Conservation (phyloP, 1,284 basidiomycete species). For the Leccinum griseonigrum region DNA sequence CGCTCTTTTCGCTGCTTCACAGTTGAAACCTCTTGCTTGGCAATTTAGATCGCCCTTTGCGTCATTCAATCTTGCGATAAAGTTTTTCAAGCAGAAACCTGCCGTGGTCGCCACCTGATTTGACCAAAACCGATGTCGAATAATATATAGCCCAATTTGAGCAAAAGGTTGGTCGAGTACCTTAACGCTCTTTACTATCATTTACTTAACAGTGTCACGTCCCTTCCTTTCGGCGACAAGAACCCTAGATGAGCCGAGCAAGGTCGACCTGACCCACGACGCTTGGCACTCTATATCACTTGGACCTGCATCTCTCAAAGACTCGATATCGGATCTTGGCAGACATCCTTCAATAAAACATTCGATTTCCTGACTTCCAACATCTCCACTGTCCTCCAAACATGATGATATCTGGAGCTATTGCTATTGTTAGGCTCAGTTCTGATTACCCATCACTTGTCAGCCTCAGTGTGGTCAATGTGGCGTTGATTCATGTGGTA, state of each 20-base stretch:
- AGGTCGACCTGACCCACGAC: constrained; percentile 55
- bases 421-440: constrained; percentile 24
- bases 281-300: constrained; percentile 56
- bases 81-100: no score
- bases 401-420: constrained; percentile 47
- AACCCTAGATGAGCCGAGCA: constrained; percentile 43
- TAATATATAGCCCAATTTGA: constrained; percentile 26
- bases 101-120: no score
- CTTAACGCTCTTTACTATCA: constrained; percentile 7
- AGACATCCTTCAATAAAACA: constrained; percentile 43
- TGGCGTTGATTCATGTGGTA: no score
- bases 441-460: no score
- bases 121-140: constrained; percentile 28
- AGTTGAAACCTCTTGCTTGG: constrained; percentile 50
- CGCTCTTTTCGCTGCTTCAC: constrained; percentile 23
- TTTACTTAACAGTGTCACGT: constrained; percentile 17
- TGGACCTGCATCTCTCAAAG: constrained; percentile 33
- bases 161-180: constrained; percentile 31
- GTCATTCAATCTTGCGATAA: constrained; percentile 36
- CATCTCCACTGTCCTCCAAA: constrained; percentile 48
- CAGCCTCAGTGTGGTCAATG: no score
- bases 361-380: constrained; percentile 47
- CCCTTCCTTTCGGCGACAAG: constrained; percentile 48
- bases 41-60: constrained; percentile 58
- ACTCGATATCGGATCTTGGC: constrained; percentile 41